These are phyloP conservation scores for Aegle marmelos DNA, from an alignment of 345 rosid genomes.

Conservation along the genomic window DNA sequence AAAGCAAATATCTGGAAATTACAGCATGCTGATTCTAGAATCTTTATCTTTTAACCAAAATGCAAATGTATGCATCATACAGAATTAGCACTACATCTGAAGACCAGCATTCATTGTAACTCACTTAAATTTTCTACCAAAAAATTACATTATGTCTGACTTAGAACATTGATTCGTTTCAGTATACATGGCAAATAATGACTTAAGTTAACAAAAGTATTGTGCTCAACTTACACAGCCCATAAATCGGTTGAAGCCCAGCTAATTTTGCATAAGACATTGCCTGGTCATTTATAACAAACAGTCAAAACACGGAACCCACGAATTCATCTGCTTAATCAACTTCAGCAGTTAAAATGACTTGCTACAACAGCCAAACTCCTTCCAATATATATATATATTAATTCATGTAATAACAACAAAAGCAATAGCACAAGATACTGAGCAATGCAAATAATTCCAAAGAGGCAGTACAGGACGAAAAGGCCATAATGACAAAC, in stretches of 20 bases:
- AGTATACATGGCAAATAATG: neutral
- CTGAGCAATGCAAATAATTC: neutral
- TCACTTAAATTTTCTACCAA: neutral
- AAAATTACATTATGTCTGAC: neutral
- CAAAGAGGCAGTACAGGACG: neutral
- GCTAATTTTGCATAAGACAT: conserved; percentile 99
- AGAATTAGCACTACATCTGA: neutral
- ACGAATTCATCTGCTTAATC: conserved; percentile 2
- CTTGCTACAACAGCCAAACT: neutral
- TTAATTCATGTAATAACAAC: neutral
- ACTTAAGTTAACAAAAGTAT: neutral
- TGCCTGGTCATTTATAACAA: conserved; percentile 65
- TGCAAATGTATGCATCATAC: neutral
- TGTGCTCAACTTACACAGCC: conserved; percentile 70
- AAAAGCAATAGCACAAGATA: neutral
- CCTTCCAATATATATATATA: neutral
- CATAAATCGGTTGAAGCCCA: conserved; percentile 88
- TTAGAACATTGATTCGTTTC: neutral
- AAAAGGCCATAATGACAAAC: neutral
- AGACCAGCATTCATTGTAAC: neutral
- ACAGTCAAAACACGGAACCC: conserved; percentile 3
- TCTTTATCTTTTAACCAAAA: neutral
- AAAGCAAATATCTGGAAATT: neutral
- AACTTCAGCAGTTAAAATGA: neutral
- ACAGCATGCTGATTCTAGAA: neutral